phyloP scores from a whole-genome alignment of 139 green algal genomes.

The Chlamydomonas schloesseri region DNA sequence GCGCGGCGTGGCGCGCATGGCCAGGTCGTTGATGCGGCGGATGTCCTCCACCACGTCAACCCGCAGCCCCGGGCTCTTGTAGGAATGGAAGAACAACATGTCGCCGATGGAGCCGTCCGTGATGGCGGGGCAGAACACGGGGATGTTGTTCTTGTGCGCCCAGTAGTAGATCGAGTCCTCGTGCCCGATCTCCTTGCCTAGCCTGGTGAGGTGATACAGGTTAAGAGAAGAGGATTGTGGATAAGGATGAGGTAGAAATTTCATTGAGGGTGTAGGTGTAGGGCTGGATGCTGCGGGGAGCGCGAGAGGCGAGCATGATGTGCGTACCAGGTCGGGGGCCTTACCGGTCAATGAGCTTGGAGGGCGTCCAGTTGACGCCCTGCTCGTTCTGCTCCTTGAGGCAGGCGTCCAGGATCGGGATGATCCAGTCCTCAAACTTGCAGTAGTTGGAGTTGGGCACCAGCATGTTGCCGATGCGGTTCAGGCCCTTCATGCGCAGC shows the following conservation, averaged over 20 bases:
- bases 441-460: slow-evolving; percentile 99
- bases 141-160: slow-evolving; percentile 92
- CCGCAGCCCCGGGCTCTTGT: slow-evolving; percentile 75
- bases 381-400: slow-evolving; percentile 87
- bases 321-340: neutral
- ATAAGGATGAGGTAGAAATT: neutral
- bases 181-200: slow-evolving; percentile 94
- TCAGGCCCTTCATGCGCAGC: slow-evolving; percentile 89
- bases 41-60: slow-evolving; percentile 86
- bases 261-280: too few species aligned
- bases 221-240: neutral
- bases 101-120: slow-evolving; percentile 96
- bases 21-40: slow-evolving; percentile 92
- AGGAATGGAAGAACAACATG: slow-evolving; percentile 99
- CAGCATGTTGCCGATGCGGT: slow-evolving; percentile 99
- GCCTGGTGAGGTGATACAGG: too few species aligned
- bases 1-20: slow-evolving; percentile 83
- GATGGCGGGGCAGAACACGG: slow-evolving; percentile 95
- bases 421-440: slow-evolving; percentile 99
- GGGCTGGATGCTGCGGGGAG: too few species aligned
- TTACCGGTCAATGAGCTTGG: slow-evolving; percentile 71
- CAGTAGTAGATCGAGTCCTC: slow-evolving; percentile 94
- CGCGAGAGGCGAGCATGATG: too few species aligned
- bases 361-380: slow-evolving; percentile 93
- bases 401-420: slow-evolving; percentile 92